Conservation (phyloP, 352 stramenopile genomes). For the Peronospora destructor region DNA sequence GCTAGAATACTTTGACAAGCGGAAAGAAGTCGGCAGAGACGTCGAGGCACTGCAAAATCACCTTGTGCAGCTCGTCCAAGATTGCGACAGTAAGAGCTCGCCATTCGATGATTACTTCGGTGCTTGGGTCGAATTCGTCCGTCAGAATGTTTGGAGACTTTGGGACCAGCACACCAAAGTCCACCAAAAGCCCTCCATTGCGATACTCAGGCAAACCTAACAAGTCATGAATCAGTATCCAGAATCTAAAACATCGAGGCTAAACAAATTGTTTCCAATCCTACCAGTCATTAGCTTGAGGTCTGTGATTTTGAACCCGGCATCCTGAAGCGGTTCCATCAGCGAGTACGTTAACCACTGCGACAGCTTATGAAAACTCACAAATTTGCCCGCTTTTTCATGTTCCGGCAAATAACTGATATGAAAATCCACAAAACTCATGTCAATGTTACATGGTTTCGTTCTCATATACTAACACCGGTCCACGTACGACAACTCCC, state of each 20-base stretch:
- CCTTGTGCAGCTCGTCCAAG: slow-evolving; percentile 66
- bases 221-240: neutral
- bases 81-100: slow-evolving; percentile 74
- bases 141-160: slow-evolving; percentile 51
- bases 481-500: slow-evolving; percentile 53
- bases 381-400: slow-evolving; percentile 46
- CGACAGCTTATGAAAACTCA: slow-evolving; percentile 87
- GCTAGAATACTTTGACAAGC: slow-evolving; percentile 62
- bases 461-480: neutral
- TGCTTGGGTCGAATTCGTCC: slow-evolving; percentile 53
- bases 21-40: slow-evolving; percentile 70
- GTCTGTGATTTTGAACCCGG: slow-evolving; percentile 72
- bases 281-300: slow-evolving; percentile 57
- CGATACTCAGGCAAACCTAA: slow-evolving; percentile 75
- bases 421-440: neutral
- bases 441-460: neutral
- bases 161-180: slow-evolving; percentile 69
- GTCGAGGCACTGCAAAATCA: slow-evolving; percentile 56
- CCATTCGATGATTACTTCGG: slow-evolving; percentile 82
- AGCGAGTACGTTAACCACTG: slow-evolving; percentile 87
- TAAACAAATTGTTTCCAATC: neutral
- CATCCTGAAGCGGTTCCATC: slow-evolving; percentile 80
- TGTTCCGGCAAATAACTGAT: slow-evolving; percentile 44
- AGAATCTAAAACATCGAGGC: neutral
- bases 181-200: slow-evolving; percentile 76